Conservation (phyloP, 2,329 filamentous ascomycete species). For the Trichoderma breve region DNA sequence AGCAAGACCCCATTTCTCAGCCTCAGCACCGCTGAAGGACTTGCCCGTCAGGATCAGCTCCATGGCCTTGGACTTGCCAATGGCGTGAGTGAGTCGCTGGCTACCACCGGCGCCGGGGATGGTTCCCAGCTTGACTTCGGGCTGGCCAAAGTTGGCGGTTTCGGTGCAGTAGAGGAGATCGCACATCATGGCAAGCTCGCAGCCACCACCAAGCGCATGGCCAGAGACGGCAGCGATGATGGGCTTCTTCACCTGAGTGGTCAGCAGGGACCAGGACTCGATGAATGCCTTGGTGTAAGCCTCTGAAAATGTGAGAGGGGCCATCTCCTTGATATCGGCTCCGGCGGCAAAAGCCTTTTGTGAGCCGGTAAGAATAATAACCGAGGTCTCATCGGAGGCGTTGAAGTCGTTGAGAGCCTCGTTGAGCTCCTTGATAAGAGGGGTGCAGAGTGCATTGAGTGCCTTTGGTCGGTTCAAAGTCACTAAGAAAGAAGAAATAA, state of each 20-base stretch:
- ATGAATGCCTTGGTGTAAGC: slow-evolving; percentile 93
- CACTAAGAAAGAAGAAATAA: slow-evolving; percentile 52
- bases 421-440: slow-evolving; percentile 88
- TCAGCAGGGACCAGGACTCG: slow-evolving; percentile 86
- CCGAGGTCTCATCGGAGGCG: slow-evolving; percentile 64
- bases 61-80: slow-evolving; percentile 86
- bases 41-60: slow-evolving; percentile 85
- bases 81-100: slow-evolving; percentile 78
- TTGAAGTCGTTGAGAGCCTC: slow-evolving; percentile 71
- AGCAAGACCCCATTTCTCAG: slow-evolving; percentile 86
- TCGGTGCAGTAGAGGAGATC: slow-evolving; percentile 90
- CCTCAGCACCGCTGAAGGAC: slow-evolving; percentile 79
- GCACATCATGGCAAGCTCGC: slow-evolving; percentile 96
- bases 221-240: slow-evolving; percentile 93
- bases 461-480: slow-evolving; percentile 93
- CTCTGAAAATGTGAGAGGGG: slow-evolving; percentile 79
- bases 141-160: slow-evolving; percentile 88
- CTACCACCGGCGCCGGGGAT: slow-evolving; percentile 91
- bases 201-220: slow-evolving; percentile 91
- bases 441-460: slow-evolving; percentile 88
- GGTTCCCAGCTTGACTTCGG: slow-evolving; percentile 91
- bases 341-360: slow-evolving; percentile 90
- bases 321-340: slow-evolving; percentile 99
- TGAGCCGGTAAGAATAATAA: slow-evolving; percentile 84
- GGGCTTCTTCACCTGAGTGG: slow-evolving; percentile 84